Conservation (phyloP, 164 flowering plant species). For the Magnolia kwangsiensis region DNA sequence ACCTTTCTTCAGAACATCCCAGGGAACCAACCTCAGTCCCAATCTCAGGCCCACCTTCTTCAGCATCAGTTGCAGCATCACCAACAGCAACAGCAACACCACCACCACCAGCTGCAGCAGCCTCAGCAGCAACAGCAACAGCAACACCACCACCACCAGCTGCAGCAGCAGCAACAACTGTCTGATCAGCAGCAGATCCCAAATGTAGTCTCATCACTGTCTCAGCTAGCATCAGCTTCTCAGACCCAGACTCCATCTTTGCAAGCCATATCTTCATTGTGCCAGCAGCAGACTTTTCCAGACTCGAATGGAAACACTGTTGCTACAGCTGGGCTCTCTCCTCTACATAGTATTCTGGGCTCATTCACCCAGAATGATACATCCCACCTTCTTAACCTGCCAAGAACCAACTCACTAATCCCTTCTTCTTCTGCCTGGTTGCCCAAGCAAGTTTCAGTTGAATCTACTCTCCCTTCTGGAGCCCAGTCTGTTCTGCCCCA, state of each 20-base stretch:
- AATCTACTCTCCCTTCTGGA: slow-evolving; percentile 46
- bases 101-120: slow-evolving; percentile 19
- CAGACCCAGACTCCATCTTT: slow-evolving; percentile 50
- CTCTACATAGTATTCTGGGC: slow-evolving; percentile 64
- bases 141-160: slow-evolving; percentile 26
- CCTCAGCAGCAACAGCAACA: slow-evolving; percentile 23
- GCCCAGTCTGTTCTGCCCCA: slow-evolving; percentile 46
- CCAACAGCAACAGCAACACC: slow-evolving; percentile 27
- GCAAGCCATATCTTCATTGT: slow-evolving; percentile 48
- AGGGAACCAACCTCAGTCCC: slow-evolving; percentile 39
- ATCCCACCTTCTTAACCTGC: slow-evolving; percentile 50
- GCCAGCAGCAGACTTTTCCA: slow-evolving; percentile 59
- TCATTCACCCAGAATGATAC: slow-evolving; percentile 65
- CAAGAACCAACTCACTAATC: slow-evolving; percentile 37
- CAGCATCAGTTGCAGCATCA: slow-evolving; percentile 37
- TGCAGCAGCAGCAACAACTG: slow-evolving; percentile 37
- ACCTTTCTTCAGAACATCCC: slow-evolving; percentile 46
- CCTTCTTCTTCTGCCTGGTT: slow-evolving; percentile 53
- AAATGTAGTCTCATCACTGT: slow-evolving; percentile 33
- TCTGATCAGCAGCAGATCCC: slow-evolving; percentile 46
- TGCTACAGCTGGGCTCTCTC: slow-evolving; percentile 45
- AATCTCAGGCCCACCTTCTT: slow-evolving; percentile 33
- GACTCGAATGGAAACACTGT: slow-evolving; percentile 52
- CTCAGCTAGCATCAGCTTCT: slow-evolving; percentile 50
- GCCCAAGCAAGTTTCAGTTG: slow-evolving; percentile 60